Evolutionary conservation across 805 yeast genomes (phyloP), one percentile per base, ranked within the genome.

Genomic region (Zygoascus bituminiphila): DNA sequence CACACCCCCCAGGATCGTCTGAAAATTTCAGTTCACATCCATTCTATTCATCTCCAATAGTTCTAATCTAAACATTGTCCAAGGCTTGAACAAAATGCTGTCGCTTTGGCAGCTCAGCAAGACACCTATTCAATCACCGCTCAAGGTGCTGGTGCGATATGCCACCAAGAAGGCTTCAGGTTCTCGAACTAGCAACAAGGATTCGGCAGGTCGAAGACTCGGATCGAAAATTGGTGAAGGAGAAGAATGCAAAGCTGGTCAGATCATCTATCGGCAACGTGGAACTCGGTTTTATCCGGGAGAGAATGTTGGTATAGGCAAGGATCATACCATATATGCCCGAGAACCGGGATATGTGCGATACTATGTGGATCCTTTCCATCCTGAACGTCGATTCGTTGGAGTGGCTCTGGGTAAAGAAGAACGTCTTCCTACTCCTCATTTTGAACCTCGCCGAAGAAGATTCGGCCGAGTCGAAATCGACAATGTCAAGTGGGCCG

Each of bases 261-360:
- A 88, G 60, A 88, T 93, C 56, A 73, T 93, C 35, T 78, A 85
- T 79, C 80, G 97, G 64, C 98, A 93, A 63, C 78, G 98, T 64
- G 98, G 98, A 59, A 88, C 98, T 17, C 83, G 79, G 60, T 84
- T 89, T 65, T 93, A 80, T 62, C 98, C 98, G 0, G 98, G 98
- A 29, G 94, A 85, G 56, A 89, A 93, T 58, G 84, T 62, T 3
- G 66, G 65, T 7, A 86, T 91, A 52, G 98, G 98, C 54, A 82
- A 79, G 59, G 98, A 93, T 65, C 97, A 89, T 65, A 91, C 98
- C 1, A 76, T 93, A 26, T 88, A 74, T 65, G 96, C 98, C 2
- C 60, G 73, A 31, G 98, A 93, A 62, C 96, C 96, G 2, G 98
- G 98, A 22, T 88, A 72, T 64, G 97, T 91, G 25, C 78, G 94